Conservation (phyloP, 305 asterid genomes). For the Solanum hybrid region DNA sequence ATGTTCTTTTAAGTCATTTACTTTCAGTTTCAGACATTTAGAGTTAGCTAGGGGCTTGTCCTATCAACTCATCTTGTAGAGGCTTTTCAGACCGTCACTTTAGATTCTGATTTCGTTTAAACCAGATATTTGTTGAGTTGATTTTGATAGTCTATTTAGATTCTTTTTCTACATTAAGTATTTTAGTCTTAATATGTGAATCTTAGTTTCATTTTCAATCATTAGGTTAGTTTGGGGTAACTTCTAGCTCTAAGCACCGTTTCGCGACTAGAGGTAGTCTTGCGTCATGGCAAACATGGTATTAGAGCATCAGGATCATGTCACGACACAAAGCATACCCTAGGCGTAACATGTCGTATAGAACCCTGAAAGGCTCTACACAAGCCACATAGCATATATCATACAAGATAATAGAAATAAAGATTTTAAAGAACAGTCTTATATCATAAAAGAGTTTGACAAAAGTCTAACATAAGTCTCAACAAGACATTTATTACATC, state of each 20-base stretch:
- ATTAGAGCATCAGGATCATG: background rate
- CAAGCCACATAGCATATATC: no score
- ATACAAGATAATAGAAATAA: no score
- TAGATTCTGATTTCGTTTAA: no score
- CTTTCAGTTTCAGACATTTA: background rate
- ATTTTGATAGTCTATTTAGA: background rate
- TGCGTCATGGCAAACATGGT: background rate
- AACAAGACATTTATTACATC: no score
- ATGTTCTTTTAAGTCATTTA: background rate
- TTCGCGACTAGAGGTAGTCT: background rate
- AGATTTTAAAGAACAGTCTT: no score
- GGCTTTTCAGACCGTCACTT: background rate
- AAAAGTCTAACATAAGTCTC: no score
- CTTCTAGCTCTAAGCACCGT: background rate
- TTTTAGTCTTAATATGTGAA: background rate
- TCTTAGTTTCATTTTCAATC: background rate
- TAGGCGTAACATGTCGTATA: no score
- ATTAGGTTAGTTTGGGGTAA: background rate
- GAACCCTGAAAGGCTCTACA: no score
- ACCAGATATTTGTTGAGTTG: background rate
- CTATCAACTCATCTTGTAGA: background rate
- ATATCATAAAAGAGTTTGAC: no score
- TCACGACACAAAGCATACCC: no score
- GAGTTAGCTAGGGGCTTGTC: background rate
- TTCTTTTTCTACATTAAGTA: background rate